Conservation (phyloP, 331 rosid genomes). For the Cucumis variabilis region DNA sequence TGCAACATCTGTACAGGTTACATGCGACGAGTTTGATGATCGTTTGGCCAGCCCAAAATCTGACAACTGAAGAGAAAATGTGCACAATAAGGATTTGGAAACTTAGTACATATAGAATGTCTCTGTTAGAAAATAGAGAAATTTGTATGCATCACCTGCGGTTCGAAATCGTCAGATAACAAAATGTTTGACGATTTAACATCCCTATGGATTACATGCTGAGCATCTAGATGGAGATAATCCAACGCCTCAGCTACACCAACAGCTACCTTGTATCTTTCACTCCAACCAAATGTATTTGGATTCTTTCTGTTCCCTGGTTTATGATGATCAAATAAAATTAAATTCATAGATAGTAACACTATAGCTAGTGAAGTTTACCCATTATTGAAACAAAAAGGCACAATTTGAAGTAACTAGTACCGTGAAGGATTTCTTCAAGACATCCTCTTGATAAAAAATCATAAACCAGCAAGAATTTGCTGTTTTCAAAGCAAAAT, state of each 20-base stretch:
- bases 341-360: neutral
- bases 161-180: slow-evolving; percentile 89
- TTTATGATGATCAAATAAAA: slow-evolving; percentile 31
- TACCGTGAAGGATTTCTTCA: slow-evolving; percentile 96
- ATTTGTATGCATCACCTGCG: slow-evolving; percentile 59
- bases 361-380: neutral
- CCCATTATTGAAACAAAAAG: neutral
- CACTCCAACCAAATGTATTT: slow-evolving; percentile 73
- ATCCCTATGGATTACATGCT: slow-evolving; percentile 83
- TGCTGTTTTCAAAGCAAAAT: slow-evolving; percentile 84
- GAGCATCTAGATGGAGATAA: slow-evolving; percentile 73
- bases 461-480: slow-evolving; percentile 92
- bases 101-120: slow-evolving; percentile 24
- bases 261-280: slow-evolving; percentile 87
- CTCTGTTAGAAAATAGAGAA: slow-evolving; percentile 25
- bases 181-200: slow-evolving; percentile 88
- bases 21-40: slow-evolving; percentile 74
- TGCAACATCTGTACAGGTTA: slow-evolving; percentile 92
- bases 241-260: slow-evolving; percentile 95
- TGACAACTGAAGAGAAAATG: slow-evolving; percentile 67
- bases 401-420: neutral
- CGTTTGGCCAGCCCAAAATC: slow-evolving; percentile 97
- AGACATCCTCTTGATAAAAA: slow-evolving; percentile 95
- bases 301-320: slow-evolving; percentile 72
- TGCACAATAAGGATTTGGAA: slow-evolving; percentile 36